Base-by-base conservation (phyloP, 768 basidiomycete genomes). In the Suillus weaverae region DNA sequence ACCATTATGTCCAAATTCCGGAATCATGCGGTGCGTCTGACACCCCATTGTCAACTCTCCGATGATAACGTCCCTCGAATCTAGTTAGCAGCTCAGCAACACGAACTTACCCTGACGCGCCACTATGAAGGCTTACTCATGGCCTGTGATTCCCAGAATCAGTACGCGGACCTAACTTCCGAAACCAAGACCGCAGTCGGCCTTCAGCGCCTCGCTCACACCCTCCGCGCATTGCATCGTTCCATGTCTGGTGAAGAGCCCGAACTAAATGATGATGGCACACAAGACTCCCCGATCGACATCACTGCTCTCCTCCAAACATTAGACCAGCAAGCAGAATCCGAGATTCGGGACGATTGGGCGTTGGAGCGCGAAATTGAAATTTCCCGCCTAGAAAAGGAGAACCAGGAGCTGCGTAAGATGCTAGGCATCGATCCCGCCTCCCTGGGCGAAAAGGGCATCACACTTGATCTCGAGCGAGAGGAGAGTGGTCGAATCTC, bases 1-100 rank as follows among this genome's bases (percentile, higher is more conserved):
- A 95, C 89, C 35, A 92, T 99, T 73, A 99, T 99, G 97, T 80
- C 88, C 60, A 98, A 98, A 78, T 98, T 99, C 75, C 85, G 96
- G 65, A 90, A 89, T 64, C 91, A 98, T 72, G 89, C 94, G 14
- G 95, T 97, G 71, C 71, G 93, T 83, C 65, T 53, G 61, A 50
- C 32, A 39, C 53, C 14, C 20, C n/a, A 53, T 63, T 64, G 26
- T 57, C 59, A 56, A 48, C 44, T 26, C 62, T 57, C 66, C 61
- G 65, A 38, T n/a, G 39, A 66, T 62, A 61, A 59, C 56, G 39
- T 65, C 62, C 35, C 41, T 63, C 57, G 36, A 54, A 56, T 59
- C 44, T 73, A 98, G 95, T 79, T 91, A 67, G 93, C 95, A n/a
- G 91, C 95, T 0, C 92, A 95, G 72, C 90, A 91, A 67, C 94